Conservation (phyloP, 2,329 filamentous ascomycete species). For the Penicillium sp. region DNA sequence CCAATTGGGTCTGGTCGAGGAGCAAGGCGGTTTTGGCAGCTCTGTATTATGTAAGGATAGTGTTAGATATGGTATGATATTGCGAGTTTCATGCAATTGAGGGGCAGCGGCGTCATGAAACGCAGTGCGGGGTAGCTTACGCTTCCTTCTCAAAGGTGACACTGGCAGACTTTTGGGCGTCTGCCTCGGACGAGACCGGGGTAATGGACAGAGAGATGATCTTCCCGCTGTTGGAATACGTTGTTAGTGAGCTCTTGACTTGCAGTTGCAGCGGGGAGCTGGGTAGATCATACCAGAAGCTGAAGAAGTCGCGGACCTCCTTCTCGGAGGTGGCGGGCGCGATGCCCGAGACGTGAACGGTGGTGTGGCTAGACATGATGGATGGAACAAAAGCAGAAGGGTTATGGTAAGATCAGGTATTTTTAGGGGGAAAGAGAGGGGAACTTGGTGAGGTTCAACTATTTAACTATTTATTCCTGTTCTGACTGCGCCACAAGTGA, state of each 20-base stretch:
- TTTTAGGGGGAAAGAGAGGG: conserved; percentile 3
- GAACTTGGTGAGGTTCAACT: conserved; percentile 14
- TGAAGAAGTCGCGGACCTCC: conserved; percentile 95
- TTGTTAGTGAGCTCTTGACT: conserved; percentile 15
- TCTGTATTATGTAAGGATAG: conserved; percentile 21
- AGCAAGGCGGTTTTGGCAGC: conserved; percentile 95
- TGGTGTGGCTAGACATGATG: conserved; percentile 55
- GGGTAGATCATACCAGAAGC: conserved; percentile 67
- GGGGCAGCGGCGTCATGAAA: conserved; percentile 9
- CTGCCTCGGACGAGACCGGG: conserved; percentile 49
- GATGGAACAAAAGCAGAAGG: conserved; percentile 1
- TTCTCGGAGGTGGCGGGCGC: conserved; percentile 74
- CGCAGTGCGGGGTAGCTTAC: conserved; percentile 37
- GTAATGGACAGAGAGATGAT: conserved; percentile 78
- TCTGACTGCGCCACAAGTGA: conserved; percentile 32
- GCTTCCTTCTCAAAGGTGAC: conserved; percentile 97
- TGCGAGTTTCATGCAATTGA: conserved; percentile 3
- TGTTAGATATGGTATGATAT: conserved; percentile 5
- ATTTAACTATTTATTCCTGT: conserved; percentile 4
- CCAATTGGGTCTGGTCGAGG: conserved; percentile 93
- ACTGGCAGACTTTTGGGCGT: conserved; percentile 73
- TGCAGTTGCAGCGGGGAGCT: conserved; percentile 1
- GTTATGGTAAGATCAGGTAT: background rate
- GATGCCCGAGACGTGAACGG: conserved; percentile 88
- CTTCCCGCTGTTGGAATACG: conserved; percentile 65